Evolutionary conservation across 768 basidiomycete species (phyloP).

Genomic region (Candolleomyces efflorescens): DNA sequence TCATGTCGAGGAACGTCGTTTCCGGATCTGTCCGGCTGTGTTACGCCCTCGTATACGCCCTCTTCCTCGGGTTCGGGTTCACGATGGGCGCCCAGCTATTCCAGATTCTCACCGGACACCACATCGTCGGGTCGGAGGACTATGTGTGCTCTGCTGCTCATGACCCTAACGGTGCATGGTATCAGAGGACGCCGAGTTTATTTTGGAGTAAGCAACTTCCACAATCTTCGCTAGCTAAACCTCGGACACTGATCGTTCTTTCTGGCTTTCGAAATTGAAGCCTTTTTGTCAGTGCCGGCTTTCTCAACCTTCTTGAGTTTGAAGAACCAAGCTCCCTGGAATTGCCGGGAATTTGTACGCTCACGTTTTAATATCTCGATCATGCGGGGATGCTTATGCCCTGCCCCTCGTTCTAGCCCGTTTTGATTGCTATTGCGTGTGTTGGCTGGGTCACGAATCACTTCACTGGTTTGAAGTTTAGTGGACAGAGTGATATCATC

Average conservation of each 20-base stretch:
- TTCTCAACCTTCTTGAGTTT: conserved; percentile 65
- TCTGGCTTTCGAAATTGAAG: conserved; percentile 22
- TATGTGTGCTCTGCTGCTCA: conserved; percentile 59
- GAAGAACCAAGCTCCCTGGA: conserved; percentile 58
- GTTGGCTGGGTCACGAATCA: conserved; percentile 80
- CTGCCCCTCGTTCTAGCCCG: conserved; percentile 27
- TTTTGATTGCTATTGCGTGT: conserved; percentile 59
- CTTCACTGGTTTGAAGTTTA: conserved; percentile 58
- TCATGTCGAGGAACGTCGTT: conserved; percentile 77
- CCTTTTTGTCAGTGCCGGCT: conserved; percentile 69
- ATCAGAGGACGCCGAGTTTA: conserved; percentile 61
- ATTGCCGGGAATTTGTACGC: conserved; percentile 51
- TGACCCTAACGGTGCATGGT: conserved; percentile 61
- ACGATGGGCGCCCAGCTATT: conserved; percentile 75
- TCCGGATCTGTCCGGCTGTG: conserved; percentile 82
- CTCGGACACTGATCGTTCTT: too few relatives aligned
- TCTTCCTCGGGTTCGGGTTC: conserved; percentile 76
- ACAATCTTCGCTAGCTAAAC: too few relatives aligned
- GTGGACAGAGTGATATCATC: conserved; percentile 68
- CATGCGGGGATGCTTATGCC: background rate
- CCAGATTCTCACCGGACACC: conserved; percentile 44
- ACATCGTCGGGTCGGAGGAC: conserved; percentile 50
- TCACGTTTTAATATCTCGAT: background rate
- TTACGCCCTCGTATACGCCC: conserved; percentile 76
- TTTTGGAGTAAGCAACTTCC: conserved; percentile 54